Percentiles rank a stretch among this genome's conserved stretches.
Conservation (phyloP, 2,329 filamentous ascomycete genomes). For the Talaromyces sp. region DNA sequence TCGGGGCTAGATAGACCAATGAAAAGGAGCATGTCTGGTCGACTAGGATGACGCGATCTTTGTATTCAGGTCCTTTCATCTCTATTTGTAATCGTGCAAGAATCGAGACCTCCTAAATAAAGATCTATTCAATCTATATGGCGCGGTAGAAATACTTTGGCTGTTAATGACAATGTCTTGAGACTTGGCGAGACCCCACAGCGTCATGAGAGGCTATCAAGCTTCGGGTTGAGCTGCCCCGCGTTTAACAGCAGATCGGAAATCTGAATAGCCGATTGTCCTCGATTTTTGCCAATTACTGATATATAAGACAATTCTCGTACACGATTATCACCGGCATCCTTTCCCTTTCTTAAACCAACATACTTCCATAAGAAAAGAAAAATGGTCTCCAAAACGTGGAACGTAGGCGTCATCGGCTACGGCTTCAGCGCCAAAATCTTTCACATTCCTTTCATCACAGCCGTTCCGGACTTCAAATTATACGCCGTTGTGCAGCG, state of each 20-base stretch:
- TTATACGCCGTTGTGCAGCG: slow-evolving; percentile 77
- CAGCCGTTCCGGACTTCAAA: slow-evolving; percentile 61
- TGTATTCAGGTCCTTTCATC: not conserved
- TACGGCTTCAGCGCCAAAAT: slow-evolving; percentile 69
- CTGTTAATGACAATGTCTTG: not conserved
- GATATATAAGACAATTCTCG: not conserved
- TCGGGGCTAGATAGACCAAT: not conserved
- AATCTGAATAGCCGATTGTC: not conserved
- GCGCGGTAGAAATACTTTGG: not conserved
- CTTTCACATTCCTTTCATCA: slow-evolving; percentile 81
- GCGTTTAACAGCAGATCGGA: slow-evolving; percentile 1
- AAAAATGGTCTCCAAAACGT: slow-evolving; percentile 46
- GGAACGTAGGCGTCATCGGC: slow-evolving; percentile 60
- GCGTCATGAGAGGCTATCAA: not conserved
- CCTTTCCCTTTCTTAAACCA: not conserved
- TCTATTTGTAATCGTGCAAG: not conserved
- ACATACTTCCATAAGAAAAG: not conserved
- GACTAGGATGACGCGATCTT: not conserved
- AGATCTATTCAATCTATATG: not conserved
- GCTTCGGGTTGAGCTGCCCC: slow-evolving; percentile 22
- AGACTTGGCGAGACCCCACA: slow-evolving; percentile 1
- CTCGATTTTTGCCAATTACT: not conserved
- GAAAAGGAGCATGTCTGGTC: not conserved
- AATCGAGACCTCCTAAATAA: not conserved
- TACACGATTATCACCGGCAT: not conserved